phyloP scores from a whole-genome alignment of 2,329 filamentous ascomycete genomes.

The Chaetomium sp. region DNA sequence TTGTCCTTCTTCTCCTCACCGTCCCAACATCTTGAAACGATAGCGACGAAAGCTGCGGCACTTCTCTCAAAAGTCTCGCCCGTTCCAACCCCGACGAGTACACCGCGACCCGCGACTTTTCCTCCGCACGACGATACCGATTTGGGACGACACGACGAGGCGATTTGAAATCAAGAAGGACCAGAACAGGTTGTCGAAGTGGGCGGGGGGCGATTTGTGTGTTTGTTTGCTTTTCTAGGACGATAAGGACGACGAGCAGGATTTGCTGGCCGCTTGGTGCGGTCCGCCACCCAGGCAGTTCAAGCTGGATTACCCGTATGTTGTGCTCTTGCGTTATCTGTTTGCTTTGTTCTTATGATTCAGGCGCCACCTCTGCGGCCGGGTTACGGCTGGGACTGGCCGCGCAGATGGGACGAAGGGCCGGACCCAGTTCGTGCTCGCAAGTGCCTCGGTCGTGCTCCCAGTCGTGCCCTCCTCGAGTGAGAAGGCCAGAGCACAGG shows the following conservation, averaged over 20 bases:
- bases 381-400: not conserved
- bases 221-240: constrained; percentile 7
- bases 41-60: not conserved
- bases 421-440: not conserved
- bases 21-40: no score
- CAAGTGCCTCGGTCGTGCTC: no score
- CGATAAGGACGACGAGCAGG: constrained; percentile 4
- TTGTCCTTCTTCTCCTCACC: no score
- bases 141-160: no score
- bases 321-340: not conserved
- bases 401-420: not conserved
- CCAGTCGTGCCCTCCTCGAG: no score
- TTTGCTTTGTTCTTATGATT: no score
- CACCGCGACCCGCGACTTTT: not conserved
- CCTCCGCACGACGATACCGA: not conserved
- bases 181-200: not conserved
- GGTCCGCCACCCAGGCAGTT: constrained; percentile 17
- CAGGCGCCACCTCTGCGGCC: not conserved
- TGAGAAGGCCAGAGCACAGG: no score
- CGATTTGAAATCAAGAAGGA: not conserved
- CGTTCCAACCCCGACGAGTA: not conserved
- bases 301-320: constrained; percentile 25
- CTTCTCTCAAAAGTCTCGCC: not conserved
- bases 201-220: constrained; percentile 7
- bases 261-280: constrained; percentile 24